Percentiles rank a stretch among this genome's conserved stretches.
These are phyloP conservation scores for Talaromyces rugulosus DNA, from an alignment of 2,329 filamentous ascomycete species.

Conservation along the genomic window DNA sequence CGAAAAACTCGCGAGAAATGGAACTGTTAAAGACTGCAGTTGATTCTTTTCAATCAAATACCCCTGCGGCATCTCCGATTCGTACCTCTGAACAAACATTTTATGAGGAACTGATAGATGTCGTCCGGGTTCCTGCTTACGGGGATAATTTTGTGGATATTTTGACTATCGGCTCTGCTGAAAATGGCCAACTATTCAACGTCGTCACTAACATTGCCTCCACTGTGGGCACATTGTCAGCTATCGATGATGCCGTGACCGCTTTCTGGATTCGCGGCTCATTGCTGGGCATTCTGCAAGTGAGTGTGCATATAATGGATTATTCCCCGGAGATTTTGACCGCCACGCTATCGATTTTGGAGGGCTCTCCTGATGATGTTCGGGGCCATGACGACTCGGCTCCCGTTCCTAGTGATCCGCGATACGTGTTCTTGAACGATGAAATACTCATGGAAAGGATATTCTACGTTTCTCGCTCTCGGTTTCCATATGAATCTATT, in stretches of 20 bases:
- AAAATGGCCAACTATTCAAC: slow-evolving; percentile 46
- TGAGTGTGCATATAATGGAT: slow-evolving; percentile 61
- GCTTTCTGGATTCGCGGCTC: slow-evolving; percentile 60
- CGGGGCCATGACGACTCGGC: slow-evolving; percentile 16
- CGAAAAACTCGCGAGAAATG: slow-evolving; percentile 52
- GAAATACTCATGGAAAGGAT: slow-evolving; percentile 53
- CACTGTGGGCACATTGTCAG: slow-evolving; percentile 46
- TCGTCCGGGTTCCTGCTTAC: slow-evolving; percentile 34
- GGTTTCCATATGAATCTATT: slow-evolving; percentile 80
- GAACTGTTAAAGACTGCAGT: slow-evolving; percentile 39
- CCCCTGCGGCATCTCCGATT: slow-evolving; percentile 25
- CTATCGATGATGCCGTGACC: slow-evolving; percentile 49
- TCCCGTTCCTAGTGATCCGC: slow-evolving; percentile 32
- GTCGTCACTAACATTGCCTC: slow-evolving; percentile 43
- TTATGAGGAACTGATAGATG: slow-evolving; percentile 48
- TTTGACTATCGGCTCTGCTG: slow-evolving; percentile 45
- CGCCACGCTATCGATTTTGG: slow-evolving; percentile 62
- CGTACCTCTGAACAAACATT: slow-evolving; percentile 33
- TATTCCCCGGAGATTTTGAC: slow-evolving; percentile 70
- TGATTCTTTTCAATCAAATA: slow-evolving; percentile 36
- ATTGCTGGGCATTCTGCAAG: slow-evolving; percentile 67
- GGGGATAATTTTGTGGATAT: slow-evolving; percentile 46
- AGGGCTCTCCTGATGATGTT: slow-evolving; percentile 31
- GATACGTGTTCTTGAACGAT: slow-evolving; percentile 55
- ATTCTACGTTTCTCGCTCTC: slow-evolving; percentile 65